Conservation (phyloP, 208 protist genomes). For the Trypanosoma grayi region DNA sequence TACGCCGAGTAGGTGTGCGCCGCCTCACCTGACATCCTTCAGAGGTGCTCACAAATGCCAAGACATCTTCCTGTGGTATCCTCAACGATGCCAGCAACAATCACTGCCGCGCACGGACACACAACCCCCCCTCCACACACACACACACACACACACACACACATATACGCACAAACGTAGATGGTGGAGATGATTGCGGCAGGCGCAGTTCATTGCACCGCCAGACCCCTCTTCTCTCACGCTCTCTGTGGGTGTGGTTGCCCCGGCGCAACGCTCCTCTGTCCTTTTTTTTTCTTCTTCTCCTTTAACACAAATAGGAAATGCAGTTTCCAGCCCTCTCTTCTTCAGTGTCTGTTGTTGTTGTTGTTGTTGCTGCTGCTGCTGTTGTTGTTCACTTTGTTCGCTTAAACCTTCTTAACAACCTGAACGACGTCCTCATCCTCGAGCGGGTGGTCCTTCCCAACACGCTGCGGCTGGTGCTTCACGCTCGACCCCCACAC, state of each 20-base stretch:
- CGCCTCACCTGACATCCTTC: too few relatives aligned
- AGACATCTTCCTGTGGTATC: too few relatives aligned
- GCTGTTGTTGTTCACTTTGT: background rate
- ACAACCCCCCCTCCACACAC: too few relatives aligned
- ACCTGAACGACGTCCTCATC: constrained; percentile 99
- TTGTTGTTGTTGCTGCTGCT: background rate
- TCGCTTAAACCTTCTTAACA: constrained; percentile 94
- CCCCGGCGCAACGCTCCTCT: too few relatives aligned
- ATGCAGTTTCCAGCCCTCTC: background rate
- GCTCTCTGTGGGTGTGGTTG: too few relatives aligned
- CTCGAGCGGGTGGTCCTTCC: constrained; percentile 96
- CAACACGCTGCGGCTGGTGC: constrained; percentile 96
- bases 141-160: too few relatives aligned
- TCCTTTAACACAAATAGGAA: background rate
- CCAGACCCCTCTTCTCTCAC: too few relatives aligned
- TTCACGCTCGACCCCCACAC: constrained; percentile 98
- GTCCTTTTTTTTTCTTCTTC: constrained; percentile 17
- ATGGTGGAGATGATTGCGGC: background rate
- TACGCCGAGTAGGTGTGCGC: too few relatives aligned
- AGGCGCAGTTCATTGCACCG: too few relatives aligned
- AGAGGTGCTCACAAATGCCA: too few relatives aligned
- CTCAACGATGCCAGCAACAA: too few relatives aligned
- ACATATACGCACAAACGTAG: background rate
- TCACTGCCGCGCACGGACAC: too few relatives aligned
- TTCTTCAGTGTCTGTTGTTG: background rate